phyloP scores from a whole-genome alignment of 495 filamentous ascomycete species.

The Amniculicola lignicola region DNA sequence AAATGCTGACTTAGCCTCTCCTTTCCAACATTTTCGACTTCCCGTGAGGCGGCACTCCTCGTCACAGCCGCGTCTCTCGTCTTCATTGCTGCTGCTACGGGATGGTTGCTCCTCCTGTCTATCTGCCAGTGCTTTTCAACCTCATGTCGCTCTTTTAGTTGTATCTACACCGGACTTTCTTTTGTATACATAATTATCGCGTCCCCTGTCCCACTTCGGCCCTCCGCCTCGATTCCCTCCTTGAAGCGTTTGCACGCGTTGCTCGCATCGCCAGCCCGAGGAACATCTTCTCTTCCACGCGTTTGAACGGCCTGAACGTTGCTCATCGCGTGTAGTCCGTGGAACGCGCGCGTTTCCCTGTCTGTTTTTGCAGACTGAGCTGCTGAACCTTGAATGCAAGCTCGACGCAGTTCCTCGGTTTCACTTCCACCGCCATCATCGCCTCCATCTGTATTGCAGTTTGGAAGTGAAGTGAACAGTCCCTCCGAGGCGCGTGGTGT shows the following conservation, averaged over 20 bases:
- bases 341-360: conserved; percentile 27
- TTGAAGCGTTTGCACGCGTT: conserved; percentile 33
- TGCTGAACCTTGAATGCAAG: conserved; percentile 36
- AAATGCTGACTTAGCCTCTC: conserved; percentile 15
- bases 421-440: conserved; percentile 32
- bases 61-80: conserved; percentile 24
- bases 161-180: conserved; percentile 24
- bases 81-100: conserved; percentile 24
- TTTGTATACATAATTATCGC: conserved; percentile 33
- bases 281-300: conserved; percentile 6
- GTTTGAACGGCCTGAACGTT: conserved; percentile 7
- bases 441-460: conserved; percentile 26
- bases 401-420: conserved; percentile 31
- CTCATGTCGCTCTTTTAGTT: conserved; percentile 36
- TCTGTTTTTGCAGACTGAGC: not conserved
- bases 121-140: conserved; percentile 21
- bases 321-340: conserved; percentile 21
- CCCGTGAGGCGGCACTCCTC: conserved; percentile 10
- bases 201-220: conserved; percentile 20
- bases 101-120: conserved; percentile 24
- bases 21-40: conserved; percentile 2
- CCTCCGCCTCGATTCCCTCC: conserved; percentile 26
- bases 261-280: conserved; percentile 9
- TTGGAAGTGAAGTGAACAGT: conserved; percentile 19
- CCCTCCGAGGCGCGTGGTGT: conserved; percentile 27